A percentile compares a stretch with the other conserved stretches of the same genome.
Conservation (phyloP, 768 basidiomycete species). For the Saitozyma podzolica region DNA sequence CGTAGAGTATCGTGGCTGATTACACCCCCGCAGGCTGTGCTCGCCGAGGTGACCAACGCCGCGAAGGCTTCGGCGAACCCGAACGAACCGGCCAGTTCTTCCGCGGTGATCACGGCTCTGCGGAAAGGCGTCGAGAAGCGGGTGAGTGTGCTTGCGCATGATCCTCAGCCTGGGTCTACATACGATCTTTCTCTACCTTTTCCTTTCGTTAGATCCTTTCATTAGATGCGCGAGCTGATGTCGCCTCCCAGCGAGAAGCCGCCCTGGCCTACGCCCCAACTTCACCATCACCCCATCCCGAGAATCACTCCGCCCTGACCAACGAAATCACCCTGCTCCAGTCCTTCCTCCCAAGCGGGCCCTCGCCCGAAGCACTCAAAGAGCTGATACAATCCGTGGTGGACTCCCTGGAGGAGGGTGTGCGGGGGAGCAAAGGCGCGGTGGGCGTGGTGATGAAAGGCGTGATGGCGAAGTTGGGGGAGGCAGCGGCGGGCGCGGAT, state of each 20-base stretch:
- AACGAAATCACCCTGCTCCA: conserved; percentile 44
- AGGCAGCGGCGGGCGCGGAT: conserved; percentile 37
- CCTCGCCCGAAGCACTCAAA: conserved; percentile 28
- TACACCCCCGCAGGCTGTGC: conserved; percentile 12
- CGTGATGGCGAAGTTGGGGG: conserved; percentile 46
- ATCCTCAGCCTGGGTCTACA: neutral
- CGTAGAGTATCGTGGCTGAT: neutral
- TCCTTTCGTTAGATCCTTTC: neutral
- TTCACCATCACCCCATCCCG: conserved; percentile 38
- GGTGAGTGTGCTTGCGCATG: conserved; percentile 22
- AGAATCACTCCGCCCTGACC: conserved; percentile 36
- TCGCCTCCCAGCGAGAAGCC: conserved; percentile 37
- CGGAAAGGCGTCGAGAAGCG: conserved; percentile 46
- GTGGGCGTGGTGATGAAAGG: conserved; percentile 43
- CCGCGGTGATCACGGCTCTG: conserved; percentile 41
- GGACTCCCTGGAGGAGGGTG: conserved; percentile 23
- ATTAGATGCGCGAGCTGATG: neutral
- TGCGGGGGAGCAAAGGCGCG: conserved; percentile 31
- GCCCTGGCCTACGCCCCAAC: conserved; percentile 41
- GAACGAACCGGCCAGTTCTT: conserved; percentile 36
- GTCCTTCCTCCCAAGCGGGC: conserved; percentile 39
- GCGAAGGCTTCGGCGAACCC: conserved; percentile 46
- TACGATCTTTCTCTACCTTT: neutral
- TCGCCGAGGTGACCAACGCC: conserved; percentile 49
- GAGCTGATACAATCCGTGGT: conserved; percentile 33